Evolutionary conservation across 306 rosid genomes (phyloP).

Genomic region (Dalbergia cultrata): DNA sequence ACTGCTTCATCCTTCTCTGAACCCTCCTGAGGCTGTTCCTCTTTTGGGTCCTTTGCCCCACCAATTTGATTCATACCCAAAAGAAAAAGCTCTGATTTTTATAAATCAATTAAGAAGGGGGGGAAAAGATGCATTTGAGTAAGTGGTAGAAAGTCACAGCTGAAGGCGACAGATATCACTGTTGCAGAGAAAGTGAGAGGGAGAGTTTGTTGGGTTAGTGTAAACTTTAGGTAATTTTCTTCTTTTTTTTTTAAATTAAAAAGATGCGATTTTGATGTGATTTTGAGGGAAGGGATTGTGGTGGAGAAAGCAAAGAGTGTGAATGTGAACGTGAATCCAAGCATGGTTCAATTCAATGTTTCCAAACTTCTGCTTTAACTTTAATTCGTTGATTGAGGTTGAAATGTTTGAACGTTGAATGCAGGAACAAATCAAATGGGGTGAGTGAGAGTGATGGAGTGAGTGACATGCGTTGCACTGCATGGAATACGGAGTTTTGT

Average conservation of each 20-base stretch:
- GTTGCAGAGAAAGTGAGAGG: conserved; percentile 49
- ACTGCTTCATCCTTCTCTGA: conserved; percentile 55
- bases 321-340: background rate
- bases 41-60: conserved; percentile 51
- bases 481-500: too few relatives aligned
- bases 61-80: conserved; percentile 66
- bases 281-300: conserved; percentile 38
- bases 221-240: conserved; percentile 13
- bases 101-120: conserved; percentile 45
- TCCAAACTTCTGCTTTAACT: background rate
- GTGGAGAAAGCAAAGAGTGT: conserved; percentile 25
- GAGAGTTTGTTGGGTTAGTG: conserved; percentile 44
- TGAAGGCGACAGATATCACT: conserved; percentile 89
- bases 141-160: conserved; percentile 80
- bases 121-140: conserved; percentile 5
- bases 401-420: background rate
- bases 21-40: conserved; percentile 16
- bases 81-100: conserved; percentile 54
- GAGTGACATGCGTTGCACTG: too few relatives aligned
- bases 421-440: too few relatives aligned
- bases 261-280: background rate
- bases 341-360: background rate
- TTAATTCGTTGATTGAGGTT: background rate
- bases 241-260: background rate
- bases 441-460: too few relatives aligned